Conservation (phyloP, 208 protist species). For the Paratrypanosoma confusum region DNA sequence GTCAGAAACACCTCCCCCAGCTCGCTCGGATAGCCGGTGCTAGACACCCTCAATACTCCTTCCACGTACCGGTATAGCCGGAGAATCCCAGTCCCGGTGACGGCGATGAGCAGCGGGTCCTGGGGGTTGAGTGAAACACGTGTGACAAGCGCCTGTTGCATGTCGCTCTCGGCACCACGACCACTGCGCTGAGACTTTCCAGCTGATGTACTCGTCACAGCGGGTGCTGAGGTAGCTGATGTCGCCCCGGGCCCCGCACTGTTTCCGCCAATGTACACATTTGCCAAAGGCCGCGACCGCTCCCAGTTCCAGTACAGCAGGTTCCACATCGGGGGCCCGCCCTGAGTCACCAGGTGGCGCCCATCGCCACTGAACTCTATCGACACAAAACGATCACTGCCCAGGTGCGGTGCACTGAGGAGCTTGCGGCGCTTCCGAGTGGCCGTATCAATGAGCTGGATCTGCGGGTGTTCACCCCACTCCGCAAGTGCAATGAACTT, state of each 20-base stretch:
- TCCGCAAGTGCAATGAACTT: constrained; percentile 94
- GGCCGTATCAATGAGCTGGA: constrained; percentile 82
- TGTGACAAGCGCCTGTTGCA: constrained; percentile 28
- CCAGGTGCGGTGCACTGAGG: constrained; percentile 58
- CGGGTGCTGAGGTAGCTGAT: constrained; percentile 2
- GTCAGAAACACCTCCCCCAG: constrained; percentile 73
- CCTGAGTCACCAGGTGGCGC: constrained; percentile 81
- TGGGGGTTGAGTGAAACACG: constrained; percentile 72
- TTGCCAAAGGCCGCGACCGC: constrained; percentile 74
- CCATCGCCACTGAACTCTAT: constrained; percentile 81
- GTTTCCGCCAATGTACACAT: constrained; percentile 2
- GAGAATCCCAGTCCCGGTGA: constrained; percentile 87
- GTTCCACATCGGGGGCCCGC: constrained; percentile 67
- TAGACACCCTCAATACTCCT: constrained; percentile 64
- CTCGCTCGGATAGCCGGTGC: constrained; percentile 38
- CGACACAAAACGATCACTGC: constrained; percentile 66
- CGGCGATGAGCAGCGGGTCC: constrained; percentile 79
- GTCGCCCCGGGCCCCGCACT: not conserved
- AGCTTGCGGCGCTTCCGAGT: constrained; percentile 80
- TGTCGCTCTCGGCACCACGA: not conserved
- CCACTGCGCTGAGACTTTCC: not conserved
- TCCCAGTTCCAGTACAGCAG: constrained; percentile 89
- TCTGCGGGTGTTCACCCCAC: constrained; percentile 41
- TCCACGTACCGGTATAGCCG: constrained; percentile 87
- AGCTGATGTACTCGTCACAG: not conserved